Evolutionary conservation across 2,329 filamentous ascomycete genomes (phyloP).

Genomic region (Calonectria pseudoreteaudii): DNA sequence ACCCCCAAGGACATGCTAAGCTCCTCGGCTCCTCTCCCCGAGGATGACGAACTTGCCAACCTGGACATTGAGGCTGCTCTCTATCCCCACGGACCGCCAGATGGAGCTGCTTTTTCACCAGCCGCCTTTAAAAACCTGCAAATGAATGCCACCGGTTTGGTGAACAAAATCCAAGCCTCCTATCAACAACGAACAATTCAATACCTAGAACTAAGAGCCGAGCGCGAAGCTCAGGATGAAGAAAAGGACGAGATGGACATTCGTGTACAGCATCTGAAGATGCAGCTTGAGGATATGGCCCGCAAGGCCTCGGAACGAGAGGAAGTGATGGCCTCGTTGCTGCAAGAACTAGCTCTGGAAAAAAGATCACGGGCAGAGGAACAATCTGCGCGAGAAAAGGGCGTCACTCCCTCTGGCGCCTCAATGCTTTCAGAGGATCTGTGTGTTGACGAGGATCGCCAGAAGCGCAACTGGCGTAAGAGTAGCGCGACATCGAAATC

Average conservation of each 20-base stretch:
- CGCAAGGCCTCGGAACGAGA: slow-evolving; percentile 66
- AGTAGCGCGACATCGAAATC: slow-evolving; percentile 58
- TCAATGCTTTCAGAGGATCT: slow-evolving; percentile 64
- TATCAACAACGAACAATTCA: slow-evolving; percentile 65
- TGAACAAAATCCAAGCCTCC: slow-evolving; percentile 68
- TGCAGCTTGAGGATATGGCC: slow-evolving; percentile 71
- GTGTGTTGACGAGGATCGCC: slow-evolving; percentile 64
- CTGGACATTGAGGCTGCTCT: slow-evolving; percentile 68
- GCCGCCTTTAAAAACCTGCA: slow-evolving; percentile 72
- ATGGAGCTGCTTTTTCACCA: slow-evolving; percentile 67
- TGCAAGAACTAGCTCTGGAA: slow-evolving; percentile 64
- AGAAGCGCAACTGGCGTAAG: slow-evolving; percentile 55
- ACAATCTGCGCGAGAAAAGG: slow-evolving; percentile 44
- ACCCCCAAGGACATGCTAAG: slow-evolving; percentile 49
- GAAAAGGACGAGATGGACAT: slow-evolving; percentile 68
- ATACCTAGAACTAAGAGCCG: slow-evolving; percentile 63
- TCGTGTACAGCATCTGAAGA: slow-evolving; percentile 65
- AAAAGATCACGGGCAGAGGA: slow-evolving; percentile 59
- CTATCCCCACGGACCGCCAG: slow-evolving; percentile 59
- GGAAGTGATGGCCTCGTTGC: slow-evolving; percentile 59
- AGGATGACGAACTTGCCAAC: slow-evolving; percentile 65
- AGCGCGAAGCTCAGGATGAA: slow-evolving; percentile 65
- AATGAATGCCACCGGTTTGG: slow-evolving; percentile 65
- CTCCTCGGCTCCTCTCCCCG: slow-evolving; percentile 40
- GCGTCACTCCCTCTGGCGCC: slow-evolving; percentile 48